These are phyloP conservation scores for Ceratobasidium sp. DNA, from an alignment of 1,284 basidiomycete genomes.

Conservation along the genomic window DNA sequence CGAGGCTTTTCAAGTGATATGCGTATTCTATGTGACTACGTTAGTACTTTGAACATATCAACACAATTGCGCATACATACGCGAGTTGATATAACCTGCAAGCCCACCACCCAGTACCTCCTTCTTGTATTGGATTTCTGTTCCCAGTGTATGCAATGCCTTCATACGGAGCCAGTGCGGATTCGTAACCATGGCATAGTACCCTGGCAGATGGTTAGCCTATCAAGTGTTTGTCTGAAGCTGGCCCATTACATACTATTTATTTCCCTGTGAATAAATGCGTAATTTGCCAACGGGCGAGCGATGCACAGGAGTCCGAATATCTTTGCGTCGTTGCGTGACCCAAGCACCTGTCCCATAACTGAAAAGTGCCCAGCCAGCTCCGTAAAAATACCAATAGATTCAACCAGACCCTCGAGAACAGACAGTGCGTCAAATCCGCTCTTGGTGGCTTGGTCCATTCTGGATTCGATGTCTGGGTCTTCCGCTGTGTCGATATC, in stretches of 20 bases:
- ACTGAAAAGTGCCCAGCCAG: background rate
- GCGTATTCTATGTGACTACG: conserved; percentile 17
- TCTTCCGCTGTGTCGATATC: conserved; percentile 9
- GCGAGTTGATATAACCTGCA: conserved; percentile 26
- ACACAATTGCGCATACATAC: background rate
- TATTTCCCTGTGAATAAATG: too few species aligned
- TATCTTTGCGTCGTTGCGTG: background rate
- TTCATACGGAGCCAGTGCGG: conserved; percentile 24
- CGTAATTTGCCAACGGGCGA: background rate
- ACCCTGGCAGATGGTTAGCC: too few species aligned
- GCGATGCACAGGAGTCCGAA: background rate
- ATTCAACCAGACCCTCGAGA: background rate
- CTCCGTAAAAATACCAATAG: background rate
- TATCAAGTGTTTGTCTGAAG: too few species aligned
- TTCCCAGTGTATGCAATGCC: conserved; percentile 20
- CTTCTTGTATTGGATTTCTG: conserved; percentile 11
- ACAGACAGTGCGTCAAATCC: background rate
- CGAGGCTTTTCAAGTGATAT: conserved; percentile 12
- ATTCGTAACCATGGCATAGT: conserved; percentile 39
- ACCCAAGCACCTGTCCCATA: background rate
- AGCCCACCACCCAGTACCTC: conserved; percentile 33
- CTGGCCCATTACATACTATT: too few species aligned
- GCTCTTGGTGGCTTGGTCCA: background rate
- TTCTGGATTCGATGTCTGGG: conserved; percentile 1
- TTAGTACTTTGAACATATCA: background rate